Conservation (phyloP, 2,329 filamentous ascomycete genomes). For the Sphaerulina vaccinii region DNA sequence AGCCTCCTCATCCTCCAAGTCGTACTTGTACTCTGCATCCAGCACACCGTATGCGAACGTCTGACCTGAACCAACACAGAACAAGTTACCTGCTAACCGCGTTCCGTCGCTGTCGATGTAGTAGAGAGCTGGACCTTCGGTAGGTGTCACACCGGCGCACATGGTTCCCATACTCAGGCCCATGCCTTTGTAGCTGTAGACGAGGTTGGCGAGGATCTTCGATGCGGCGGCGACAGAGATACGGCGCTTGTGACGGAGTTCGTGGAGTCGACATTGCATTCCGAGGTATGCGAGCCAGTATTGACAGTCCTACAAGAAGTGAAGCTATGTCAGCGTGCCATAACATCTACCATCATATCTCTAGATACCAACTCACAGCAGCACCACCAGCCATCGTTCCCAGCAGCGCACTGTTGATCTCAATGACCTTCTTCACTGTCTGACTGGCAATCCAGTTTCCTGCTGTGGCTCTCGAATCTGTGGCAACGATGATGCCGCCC, state of each 20-base stretch:
- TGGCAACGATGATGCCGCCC: constrained; percentile 96
- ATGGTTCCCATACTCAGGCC: constrained; percentile 99
- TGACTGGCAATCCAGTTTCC: constrained; percentile 99
- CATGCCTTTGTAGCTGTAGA: constrained; percentile 99
- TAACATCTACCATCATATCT: neutral
- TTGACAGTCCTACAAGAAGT: constrained; percentile 75
- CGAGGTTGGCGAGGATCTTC: constrained; percentile 97
- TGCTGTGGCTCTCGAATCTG: constrained; percentile 93
- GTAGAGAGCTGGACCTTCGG: constrained; percentile 96
- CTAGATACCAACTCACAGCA: constrained; percentile 59
- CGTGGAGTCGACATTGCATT: constrained; percentile 98
- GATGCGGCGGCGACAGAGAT: constrained; percentile 96
- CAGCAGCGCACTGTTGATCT: constrained; percentile 91
- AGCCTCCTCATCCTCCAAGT: constrained; percentile 81
- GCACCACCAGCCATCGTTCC: constrained; percentile 98
- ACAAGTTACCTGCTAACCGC: constrained; percentile 86
- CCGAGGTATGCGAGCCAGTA: constrained; percentile 99
- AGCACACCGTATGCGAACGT: constrained; percentile 98
- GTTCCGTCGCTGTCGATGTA: constrained; percentile 99
- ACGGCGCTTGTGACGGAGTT: constrained; percentile 97
- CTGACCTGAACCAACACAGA: constrained; percentile 97
- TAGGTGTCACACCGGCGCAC: constrained; percentile 93
- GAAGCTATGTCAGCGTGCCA: constrained; percentile 17
- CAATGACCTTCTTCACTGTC: constrained; percentile 99
- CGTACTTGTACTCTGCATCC: constrained; percentile 91